Percentiles rank a stretch among this genome's conserved stretches.
Conservation (phyloP, 305 asterid species). For the Fraxinus greggii region DNA sequence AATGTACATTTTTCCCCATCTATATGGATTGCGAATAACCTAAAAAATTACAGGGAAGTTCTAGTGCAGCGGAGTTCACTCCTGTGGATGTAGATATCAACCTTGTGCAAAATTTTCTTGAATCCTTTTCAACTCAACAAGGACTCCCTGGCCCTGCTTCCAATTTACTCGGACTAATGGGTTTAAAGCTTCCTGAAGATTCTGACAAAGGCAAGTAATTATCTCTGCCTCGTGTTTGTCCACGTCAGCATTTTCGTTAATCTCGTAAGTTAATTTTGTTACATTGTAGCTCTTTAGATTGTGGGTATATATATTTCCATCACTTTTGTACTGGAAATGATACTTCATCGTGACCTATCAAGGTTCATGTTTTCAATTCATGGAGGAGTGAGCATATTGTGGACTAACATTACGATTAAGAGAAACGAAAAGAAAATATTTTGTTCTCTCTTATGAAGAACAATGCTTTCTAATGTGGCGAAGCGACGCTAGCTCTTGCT, state of each 20-base stretch:
- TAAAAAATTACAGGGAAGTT: conserved; percentile 52
- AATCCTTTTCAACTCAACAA: conserved; percentile 79
- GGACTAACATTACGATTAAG: too few relatives aligned
- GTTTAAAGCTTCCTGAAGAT: conserved; percentile 70
- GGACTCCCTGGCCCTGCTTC: conserved; percentile 97
- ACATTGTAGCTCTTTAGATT: background rate
- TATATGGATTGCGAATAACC: conserved; percentile 3
- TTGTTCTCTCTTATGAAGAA: background rate
- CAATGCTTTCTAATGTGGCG: background rate
- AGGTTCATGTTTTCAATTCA: too few relatives aligned
- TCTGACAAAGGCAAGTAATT: conserved; percentile 56
- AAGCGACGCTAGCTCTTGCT: too few relatives aligned
- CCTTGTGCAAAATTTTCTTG: conserved; percentile 77
- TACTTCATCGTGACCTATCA: background rate
- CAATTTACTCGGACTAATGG: conserved; percentile 85
- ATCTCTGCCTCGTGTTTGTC: background rate
- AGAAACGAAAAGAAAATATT: background rate
- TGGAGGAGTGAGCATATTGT: too few relatives aligned
- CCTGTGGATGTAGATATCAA: conserved; percentile 90
- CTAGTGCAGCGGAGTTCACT: conserved; percentile 50
- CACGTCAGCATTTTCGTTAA: conserved; percentile 18
- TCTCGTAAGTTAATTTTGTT: background rate
- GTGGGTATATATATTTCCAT: background rate
- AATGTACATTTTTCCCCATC: background rate
- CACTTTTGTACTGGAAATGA: background rate